Evolutionary conservation across 177 flowering plant species (phyloP), one percentile per base, ranked within the genome.

Genomic region (Vitis hybrid): DNA sequence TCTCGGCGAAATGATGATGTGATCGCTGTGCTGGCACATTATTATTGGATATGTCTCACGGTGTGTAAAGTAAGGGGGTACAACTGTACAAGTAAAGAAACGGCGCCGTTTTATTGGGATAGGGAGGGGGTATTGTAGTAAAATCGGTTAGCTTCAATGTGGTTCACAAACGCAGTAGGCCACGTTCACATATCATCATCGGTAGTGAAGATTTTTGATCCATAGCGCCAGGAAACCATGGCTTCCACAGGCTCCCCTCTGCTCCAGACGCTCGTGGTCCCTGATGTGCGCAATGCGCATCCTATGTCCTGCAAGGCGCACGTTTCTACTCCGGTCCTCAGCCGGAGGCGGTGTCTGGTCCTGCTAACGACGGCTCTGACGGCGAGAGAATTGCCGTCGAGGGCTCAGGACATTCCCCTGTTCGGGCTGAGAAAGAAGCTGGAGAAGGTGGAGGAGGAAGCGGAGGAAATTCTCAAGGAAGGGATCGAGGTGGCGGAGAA

Each of bases 401-500:
- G 14, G 51, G 97, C 97, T 17, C 72, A 82, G 72, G 96, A 90
- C 64, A 91, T 94, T 17, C 82, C 81, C 8, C 76, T 94, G 41
- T 92, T 93, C 71, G 99, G 97, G 14, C 63, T 92, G 61, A 74
- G 94, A 74, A 88, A 83, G 88, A 85, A 82, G 75, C 78, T 92
- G 69, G 71, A 74, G 78, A 85, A 84, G 67, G 95, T 75, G 65
- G 98, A 92, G 85, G 80, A 89, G 81, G 88, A 79, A 65, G 94
- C 90, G 17, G 93, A 83, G 78, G 86, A 71, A 81, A 65, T 88
- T 13, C 80, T 92, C 63, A 84, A 74, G 76, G 92, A 90, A 72
- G 83, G 83, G n/a, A 66, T 82, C 66, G 83, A 82, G 35, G 59
- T 73, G 52, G 80, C 70, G 73, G 81, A 85, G 76, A 68, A 76